Percentiles rank a stretch among this genome's conserved stretches.
These are phyloP conservation scores for Leccinellum luteum DNA, from an alignment of 768 basidiomycete genomes.

Conservation along the genomic window DNA sequence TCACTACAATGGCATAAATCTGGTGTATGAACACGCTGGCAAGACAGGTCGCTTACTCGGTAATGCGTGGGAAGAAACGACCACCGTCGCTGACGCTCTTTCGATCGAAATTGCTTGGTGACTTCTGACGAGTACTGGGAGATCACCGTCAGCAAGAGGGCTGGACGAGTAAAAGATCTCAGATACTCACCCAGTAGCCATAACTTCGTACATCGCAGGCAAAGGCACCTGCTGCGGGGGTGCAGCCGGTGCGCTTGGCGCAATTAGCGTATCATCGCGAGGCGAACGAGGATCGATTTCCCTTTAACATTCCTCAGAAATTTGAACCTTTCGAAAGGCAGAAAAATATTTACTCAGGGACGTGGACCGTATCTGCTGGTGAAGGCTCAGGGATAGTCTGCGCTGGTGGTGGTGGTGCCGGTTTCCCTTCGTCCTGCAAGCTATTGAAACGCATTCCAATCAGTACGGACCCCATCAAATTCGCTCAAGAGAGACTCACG, in stretches of 20 bases:
- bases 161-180: no score
- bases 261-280: conserved; percentile 28
- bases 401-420: conserved; percentile 2
- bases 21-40: not conserved
- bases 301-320: conserved; percentile 8
- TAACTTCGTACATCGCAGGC: conserved; percentile 35
- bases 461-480: not conserved
- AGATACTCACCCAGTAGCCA: conserved; percentile 20
- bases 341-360: conserved; percentile 27
- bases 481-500: conserved; percentile 15
- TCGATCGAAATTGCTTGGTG: conserved; percentile 18
- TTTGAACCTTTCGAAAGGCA: not conserved
- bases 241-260: conserved; percentile 10
- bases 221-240: conserved; percentile 28
- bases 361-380: conserved; percentile 28
- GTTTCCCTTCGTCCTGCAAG: conserved; percentile 25
- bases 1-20: conserved; percentile 40
- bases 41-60: conserved; percentile 25
- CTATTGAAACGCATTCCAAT: conserved; percentile 7
- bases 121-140: conserved; percentile 16
- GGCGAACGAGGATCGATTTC: conserved; percentile 31
- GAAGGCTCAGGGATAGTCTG: conserved; percentile 17
- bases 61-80: conserved; percentile 7
- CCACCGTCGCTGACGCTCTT: conserved; percentile 14
- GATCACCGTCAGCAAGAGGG: not conserved